Evolutionary conservation across 2,329 filamentous ascomycete species (phyloP).

Genomic region (Aspergillus caelatus): DNA sequence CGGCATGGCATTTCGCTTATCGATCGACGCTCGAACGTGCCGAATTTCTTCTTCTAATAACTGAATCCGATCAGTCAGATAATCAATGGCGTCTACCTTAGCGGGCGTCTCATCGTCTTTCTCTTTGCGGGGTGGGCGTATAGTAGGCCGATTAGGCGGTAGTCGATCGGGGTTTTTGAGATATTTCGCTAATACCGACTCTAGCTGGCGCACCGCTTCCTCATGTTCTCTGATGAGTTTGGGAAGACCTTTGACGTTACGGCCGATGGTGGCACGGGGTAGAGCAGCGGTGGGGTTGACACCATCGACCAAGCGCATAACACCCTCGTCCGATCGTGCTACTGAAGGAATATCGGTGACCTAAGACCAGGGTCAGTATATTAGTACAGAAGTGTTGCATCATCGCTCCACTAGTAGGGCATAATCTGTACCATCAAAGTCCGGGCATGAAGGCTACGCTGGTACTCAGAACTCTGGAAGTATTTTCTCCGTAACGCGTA

Average conservation of each 20-base stretch:
- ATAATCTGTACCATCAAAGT: conserved; percentile 55
- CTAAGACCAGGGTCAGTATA: conserved; percentile 41
- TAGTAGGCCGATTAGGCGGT: conserved; percentile 74
- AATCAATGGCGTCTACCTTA: conserved; percentile 93
- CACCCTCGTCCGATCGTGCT: conserved; percentile 81
- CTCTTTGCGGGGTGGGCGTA: conserved; percentile 79
- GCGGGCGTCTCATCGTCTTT: conserved; percentile 66
- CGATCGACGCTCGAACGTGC: conserved; percentile 77
- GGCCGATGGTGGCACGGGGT: conserved; percentile 78
- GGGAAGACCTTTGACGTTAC: conserved; percentile 90
- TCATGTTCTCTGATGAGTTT: conserved; percentile 83
- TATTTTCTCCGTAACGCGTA: conserved; percentile 72
- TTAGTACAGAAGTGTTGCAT: background rate
- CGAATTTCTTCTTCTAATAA: conserved; percentile 82
- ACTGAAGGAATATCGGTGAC: conserved; percentile 81
- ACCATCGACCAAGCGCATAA: conserved; percentile 79
- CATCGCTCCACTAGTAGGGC: background rate
- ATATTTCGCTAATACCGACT: conserved; percentile 84
- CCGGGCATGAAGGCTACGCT: conserved; percentile 77
- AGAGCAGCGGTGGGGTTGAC: conserved; percentile 77
- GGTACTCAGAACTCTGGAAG: conserved; percentile 85
- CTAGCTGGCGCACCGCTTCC: conserved; percentile 76
- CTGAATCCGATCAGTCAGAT: conserved; percentile 81
- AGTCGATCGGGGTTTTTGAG: conserved; percentile 82
- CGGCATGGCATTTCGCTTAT: conserved; percentile 83